Evolutionary conservation across 1,284 basidiomycete species (phyloP).

Genomic region (Salmacisia buchloeana): DNA sequence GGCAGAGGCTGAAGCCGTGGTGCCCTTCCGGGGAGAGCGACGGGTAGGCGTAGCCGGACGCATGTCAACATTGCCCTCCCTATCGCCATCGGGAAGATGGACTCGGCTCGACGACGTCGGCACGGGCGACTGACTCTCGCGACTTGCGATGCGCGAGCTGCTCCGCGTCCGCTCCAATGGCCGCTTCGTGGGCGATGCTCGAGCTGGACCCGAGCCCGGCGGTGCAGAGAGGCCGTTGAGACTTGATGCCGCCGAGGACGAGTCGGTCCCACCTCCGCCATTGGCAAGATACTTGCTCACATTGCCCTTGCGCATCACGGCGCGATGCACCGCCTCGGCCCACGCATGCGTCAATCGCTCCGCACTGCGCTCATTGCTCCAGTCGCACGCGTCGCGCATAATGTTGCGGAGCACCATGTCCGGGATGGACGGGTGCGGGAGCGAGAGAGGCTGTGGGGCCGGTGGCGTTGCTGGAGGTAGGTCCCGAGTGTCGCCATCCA

Average conservation of each 20-base stretch:
- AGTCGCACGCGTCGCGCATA: conserved; percentile 41
- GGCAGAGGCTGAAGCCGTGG: too few relatives aligned
- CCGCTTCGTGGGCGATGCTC: not conserved
- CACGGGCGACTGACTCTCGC: not conserved
- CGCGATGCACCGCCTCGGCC: conserved; percentile 27
- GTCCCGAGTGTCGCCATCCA: not conserved
- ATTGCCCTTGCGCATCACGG: conserved; percentile 30
- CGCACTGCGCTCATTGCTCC: conserved; percentile 21
- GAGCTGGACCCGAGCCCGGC: too few relatives aligned
- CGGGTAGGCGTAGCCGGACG: too few relatives aligned
- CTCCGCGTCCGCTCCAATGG: not conserved
- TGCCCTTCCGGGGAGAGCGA: too few relatives aligned
- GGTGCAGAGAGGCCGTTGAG: too few relatives aligned
- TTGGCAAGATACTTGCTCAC: not conserved
- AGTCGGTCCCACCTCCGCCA: not conserved
- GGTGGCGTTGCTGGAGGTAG: not conserved
- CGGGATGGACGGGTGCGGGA: conserved; percentile 30
- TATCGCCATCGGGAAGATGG: too few relatives aligned
- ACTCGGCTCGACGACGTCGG: too few relatives aligned
- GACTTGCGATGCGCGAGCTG: not conserved
- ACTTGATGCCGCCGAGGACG: not conserved
- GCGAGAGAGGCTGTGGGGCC: conserved; percentile 14
- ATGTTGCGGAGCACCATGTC: conserved; percentile 37
- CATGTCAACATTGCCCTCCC: too few relatives aligned
- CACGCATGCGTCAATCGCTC: conserved; percentile 26